These are phyloP conservation scores for Arthrobotrys musiformis DNA, from an alignment of 2,329 filamentous ascomycete genomes.

Conservation along the genomic window DNA sequence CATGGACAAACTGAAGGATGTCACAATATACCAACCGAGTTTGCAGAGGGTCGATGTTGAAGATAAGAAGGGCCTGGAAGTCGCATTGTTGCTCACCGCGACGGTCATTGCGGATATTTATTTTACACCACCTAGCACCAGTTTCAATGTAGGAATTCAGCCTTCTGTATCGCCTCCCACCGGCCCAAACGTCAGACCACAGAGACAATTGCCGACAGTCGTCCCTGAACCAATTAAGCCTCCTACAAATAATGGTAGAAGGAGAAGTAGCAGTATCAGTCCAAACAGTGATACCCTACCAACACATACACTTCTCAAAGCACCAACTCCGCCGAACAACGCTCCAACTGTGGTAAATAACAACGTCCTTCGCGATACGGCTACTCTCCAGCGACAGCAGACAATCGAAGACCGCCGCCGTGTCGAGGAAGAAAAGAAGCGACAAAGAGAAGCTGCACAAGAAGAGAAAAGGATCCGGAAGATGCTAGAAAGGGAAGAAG, in stretches of 20 bases:
- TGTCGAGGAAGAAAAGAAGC: constrained; percentile 60
- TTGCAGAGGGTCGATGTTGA: constrained; percentile 89
- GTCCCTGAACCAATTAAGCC: constrained; percentile 2
- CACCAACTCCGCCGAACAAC: constrained; percentile 38
- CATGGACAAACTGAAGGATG: constrained; percentile 66
- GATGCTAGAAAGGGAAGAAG: constrained; percentile 57
- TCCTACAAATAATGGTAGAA: constrained; percentile 59
- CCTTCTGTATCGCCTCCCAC: constrained; percentile 2
- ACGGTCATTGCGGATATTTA: constrained; percentile 75
- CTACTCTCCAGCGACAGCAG: constrained; percentile 67
- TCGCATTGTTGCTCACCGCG: constrained; percentile 75
- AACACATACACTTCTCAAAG: constrained; percentile 31
- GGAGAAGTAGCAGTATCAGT: constrained; percentile 61
- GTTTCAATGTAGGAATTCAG: constrained; percentile 77
- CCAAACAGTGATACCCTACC: constrained; percentile 39
- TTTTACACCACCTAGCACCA: constrained; percentile 73
- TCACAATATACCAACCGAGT: constrained; percentile 95
- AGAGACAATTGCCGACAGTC: constrained; percentile 50
- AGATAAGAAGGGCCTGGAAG: constrained; percentile 90
- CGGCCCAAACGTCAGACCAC: constrained; percentile 53
- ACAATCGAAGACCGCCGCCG: constrained; percentile 65
- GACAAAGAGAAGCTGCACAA: constrained; percentile 58
- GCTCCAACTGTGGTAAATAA: constrained; percentile 56
- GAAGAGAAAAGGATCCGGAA: constrained; percentile 56
- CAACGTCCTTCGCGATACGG: constrained; percentile 56